Evolutionary conservation across 345 rosid genomes (phyloP).

Genomic region (Anastatica hierochuntica): DNA sequence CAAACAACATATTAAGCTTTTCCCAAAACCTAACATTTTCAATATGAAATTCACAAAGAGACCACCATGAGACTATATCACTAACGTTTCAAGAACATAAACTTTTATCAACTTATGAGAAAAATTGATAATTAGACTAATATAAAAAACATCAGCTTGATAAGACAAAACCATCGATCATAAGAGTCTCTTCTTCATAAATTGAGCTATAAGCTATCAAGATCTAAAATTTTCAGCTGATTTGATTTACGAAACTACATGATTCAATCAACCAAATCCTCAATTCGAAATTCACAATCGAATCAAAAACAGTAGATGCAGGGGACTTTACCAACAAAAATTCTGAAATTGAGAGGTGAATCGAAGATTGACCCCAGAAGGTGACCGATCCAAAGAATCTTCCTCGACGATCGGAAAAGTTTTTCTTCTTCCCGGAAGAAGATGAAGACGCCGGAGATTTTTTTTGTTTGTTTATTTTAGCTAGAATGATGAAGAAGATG

Average conservation of each 20-base stretch:
- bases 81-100: no score
- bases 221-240: no score
- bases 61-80: no score
- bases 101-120: no score
- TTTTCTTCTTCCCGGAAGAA: slow-evolving; percentile 1
- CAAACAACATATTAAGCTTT: slow-evolving; percentile 13
- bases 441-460: slow-evolving; percentile 4
- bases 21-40: background rate
- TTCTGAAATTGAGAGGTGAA: background rate
- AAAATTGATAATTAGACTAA: no score
- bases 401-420: slow-evolving; percentile 11
- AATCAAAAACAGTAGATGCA: slow-evolving; percentile 12
- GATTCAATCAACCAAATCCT: background rate
- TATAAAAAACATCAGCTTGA: no score
- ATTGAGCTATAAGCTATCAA: no score
- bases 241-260: no score
- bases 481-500: background rate
- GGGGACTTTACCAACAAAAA: slow-evolving; percentile 4
- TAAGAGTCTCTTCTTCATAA: no score
- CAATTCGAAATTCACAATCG: background rate
- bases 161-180: no score
- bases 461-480: background rate
- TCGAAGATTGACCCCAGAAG: slow-evolving; percentile 5
- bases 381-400: background rate
- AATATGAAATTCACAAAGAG: no score